Percentiles rank a stretch among this genome's conserved stretches.
These are phyloP conservation scores for Syncephalastrum racemosum DNA, from an alignment of 371 early-diverging fungal genomes.

Conservation along the genomic window DNA sequence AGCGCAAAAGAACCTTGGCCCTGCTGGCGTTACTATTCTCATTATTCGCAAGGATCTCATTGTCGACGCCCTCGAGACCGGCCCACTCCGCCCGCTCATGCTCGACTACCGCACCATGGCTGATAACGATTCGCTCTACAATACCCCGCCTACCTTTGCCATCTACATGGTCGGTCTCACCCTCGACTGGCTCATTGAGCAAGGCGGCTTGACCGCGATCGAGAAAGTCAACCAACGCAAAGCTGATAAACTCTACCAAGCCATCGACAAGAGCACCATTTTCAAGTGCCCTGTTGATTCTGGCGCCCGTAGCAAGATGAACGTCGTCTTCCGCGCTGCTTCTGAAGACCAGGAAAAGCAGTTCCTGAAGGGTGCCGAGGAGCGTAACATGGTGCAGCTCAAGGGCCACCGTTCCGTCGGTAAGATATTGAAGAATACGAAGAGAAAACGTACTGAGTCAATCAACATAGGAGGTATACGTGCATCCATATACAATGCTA, in stretches of 20 bases:
- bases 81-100: slow-evolving; percentile 74
- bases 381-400: slow-evolving; percentile 78
- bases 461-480: slow-evolving; percentile 80
- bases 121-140: slow-evolving; percentile 87
- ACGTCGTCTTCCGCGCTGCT: slow-evolving; percentile 84
- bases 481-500: slow-evolving; percentile 93
- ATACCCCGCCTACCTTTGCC: slow-evolving; percentile 95
- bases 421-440: slow-evolving; percentile 10
- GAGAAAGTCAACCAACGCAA: slow-evolving; percentile 66
- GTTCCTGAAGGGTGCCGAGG: slow-evolving; percentile 82
- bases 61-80: slow-evolving; percentile 36
- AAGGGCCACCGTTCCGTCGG: slow-evolving; percentile 90
- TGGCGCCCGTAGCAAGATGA: slow-evolving; percentile 81
- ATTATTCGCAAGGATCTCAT: slow-evolving; percentile 91
- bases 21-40: slow-evolving; percentile 91
- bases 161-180: slow-evolving; percentile 91
- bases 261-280: slow-evolving; percentile 64
- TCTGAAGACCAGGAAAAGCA: slow-evolving; percentile 71
- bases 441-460: background rate
- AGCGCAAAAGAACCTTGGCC: slow-evolving; percentile 98
- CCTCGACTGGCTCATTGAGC: slow-evolving; percentile 75
- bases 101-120: slow-evolving; percentile 84
- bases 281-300: slow-evolving; percentile 72
- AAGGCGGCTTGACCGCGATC: slow-evolving; percentile 79
- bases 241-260: slow-evolving; percentile 66